Conservation (phyloP, 2,329 filamentous ascomycete species). For the Epichloe uncinata region DNA sequence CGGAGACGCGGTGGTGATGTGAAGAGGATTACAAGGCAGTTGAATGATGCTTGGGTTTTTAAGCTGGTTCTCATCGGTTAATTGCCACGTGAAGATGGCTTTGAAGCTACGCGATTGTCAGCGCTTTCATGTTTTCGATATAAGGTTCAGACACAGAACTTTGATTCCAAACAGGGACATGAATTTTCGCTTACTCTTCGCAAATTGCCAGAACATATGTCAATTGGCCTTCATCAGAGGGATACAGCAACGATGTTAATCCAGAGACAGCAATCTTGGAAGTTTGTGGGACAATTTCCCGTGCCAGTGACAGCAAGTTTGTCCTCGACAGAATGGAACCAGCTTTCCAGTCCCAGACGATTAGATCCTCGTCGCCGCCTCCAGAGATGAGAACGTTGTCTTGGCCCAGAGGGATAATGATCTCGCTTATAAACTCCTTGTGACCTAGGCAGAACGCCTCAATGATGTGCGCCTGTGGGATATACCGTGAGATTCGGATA, state of each 20-base stretch:
- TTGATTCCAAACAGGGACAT: background rate
- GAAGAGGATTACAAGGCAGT: slow-evolving; percentile 52
- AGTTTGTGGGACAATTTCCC: slow-evolving; percentile 21
- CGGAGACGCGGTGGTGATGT: slow-evolving; percentile 24
- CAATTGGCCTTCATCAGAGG: slow-evolving; percentile 14
- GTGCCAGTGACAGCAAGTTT: slow-evolving; percentile 34
- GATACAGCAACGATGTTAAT: slow-evolving; percentile 23
- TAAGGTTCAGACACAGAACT: slow-evolving; percentile 8
- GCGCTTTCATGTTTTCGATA: background rate
- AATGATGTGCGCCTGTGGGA: slow-evolving; percentile 76
- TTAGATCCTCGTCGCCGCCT: slow-evolving; percentile 68
- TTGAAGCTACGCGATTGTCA: slow-evolving; percentile 29
- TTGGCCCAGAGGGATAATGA: slow-evolving; percentile 48
- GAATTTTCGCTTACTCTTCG: slow-evolving; percentile 36
- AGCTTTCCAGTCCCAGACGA: slow-evolving; percentile 69
- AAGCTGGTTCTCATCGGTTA: slow-evolving; percentile 35
- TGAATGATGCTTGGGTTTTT: slow-evolving; percentile 32
- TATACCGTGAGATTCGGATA: slow-evolving; percentile 72
- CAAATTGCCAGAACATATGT: slow-evolving; percentile 35
- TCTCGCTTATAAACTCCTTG: slow-evolving; percentile 64
- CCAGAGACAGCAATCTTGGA: slow-evolving; percentile 35
- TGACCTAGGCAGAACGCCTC: slow-evolving; percentile 86
- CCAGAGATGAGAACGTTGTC: slow-evolving; percentile 65
- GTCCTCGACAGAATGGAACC: slow-evolving; percentile 40
- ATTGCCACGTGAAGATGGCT: slow-evolving; percentile 53